Base-by-base conservation (phyloP, 139 green algal genomes). In the Chlorella sp. region DNA sequence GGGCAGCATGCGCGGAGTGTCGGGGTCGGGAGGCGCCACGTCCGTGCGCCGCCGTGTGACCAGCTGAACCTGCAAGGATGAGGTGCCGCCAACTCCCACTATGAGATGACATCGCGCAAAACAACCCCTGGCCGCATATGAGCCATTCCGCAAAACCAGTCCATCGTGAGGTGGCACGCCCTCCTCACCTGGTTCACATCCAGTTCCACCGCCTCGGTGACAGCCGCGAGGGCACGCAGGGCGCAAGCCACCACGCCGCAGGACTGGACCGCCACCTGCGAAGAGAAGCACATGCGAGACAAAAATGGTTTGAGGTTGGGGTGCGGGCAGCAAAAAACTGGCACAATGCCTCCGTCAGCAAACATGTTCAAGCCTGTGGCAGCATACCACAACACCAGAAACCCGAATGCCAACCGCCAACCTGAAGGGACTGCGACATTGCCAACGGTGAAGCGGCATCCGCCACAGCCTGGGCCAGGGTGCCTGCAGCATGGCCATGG, bases 1-100 rank as follows among this genome's bases (percentile, higher is more conserved):
- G 28, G 94, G 94, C 57, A 97, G 90, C 87, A 97, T 80, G 63
- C 88, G 87, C 0, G 91, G 90, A 23, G 86, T 87, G 15, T 93
- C 85, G 18, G 94, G 92, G 60, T 86, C 78, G 6, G 89, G 83
- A 21, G 89, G 91, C 39, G 87, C 81, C n/a, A 94, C 57, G 17
- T 51, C 72, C 23, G 80, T 82, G 73, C 87, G 88, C 28, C 30
- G 55, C 20, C 32, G 38, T 1, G 88, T 41, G 16, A 83, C 16
- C 2, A 47, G 32, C 64, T 87, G 78, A 21, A 92, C 78, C 41
- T 78, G 74, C 36, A 89, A 23, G n/a, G n/a, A n/a, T n/a, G n/a
- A n/a, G n/a, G n/a, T n/a, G n/a, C n/a, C n/a, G n/a, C n/a, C n/a
- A n/a, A n/a, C n/a, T n/a, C n/a, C n/a, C n/a, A n/a, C n/a, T n/a